Evolutionary conservation across 1,139 yeast species (phyloP), one percentile per base, ranked within the genome.

Genomic region (Saccharomyces hybrid): DNA sequence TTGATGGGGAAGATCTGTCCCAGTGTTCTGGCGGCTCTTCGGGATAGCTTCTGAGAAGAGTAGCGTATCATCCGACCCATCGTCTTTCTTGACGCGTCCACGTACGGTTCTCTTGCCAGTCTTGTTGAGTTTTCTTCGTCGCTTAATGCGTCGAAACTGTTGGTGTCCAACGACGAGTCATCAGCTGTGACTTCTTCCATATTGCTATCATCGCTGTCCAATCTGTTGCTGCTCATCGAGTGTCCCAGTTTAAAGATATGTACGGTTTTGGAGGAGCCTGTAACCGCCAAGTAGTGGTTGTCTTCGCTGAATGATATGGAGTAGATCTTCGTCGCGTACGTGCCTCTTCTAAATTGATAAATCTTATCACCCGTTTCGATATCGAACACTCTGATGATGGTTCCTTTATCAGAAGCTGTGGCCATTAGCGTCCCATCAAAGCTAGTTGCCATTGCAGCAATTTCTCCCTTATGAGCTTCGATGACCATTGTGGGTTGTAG

Each of bases 341-440:
- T 88, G 1, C 99, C 99, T 66, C 98, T 78, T 62, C 99, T 78
- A 70, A 93, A 93, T 70, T 93, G 98, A 66, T 82, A 89, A 51
- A 91, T 73, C 65, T 91, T 88, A 23, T 82, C 78, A 0, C 97
- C 98, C 0, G 88, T 80, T 28, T 85, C 86, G 0, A 89, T 89
- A n/a, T 85, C 78, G 65, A 93, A 93, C 1, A 93, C 88, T 56
- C 99, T 76, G 1, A 93, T 83, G 49, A 93, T 89, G 0, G 99
- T 93, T 4, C 99, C 99, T 67, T 90, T 90, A 61, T 89, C 96
- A 16, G 97, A 88, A 0, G 98, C 97, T 0, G 98, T 90, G 1
- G 98, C 97, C 51, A 93, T 74, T 51, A 89, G 70, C 0, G 84
- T 76, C 0, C 99, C 99, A 66, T 90, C 96, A 49, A 77, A 75